These are phyloP conservation scores for Leucoagaricus sp. DNA, from an alignment of 1,284 basidiomycete genomes.

Conservation along the genomic window DNA sequence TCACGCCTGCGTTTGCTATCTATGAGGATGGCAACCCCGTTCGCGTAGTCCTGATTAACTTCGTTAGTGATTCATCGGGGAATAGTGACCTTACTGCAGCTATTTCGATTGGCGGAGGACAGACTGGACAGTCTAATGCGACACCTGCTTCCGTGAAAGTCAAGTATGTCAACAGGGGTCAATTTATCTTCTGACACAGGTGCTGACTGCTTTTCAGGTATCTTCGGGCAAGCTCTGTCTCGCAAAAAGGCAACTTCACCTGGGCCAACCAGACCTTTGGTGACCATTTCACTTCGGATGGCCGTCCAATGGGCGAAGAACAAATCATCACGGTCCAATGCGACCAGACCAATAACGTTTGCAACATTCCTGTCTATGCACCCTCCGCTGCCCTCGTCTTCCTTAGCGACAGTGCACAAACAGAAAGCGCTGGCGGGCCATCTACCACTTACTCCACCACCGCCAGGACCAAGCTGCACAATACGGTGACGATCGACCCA, in stretches of 20 bases:
- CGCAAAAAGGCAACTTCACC: slow-evolving; percentile 63
- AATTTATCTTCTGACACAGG: not conserved
- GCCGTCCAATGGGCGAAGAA: slow-evolving; percentile 54
- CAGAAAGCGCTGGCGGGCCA: slow-evolving; percentile 37
- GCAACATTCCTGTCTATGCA: slow-evolving; percentile 61
- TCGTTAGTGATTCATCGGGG: slow-evolving; percentile 54
- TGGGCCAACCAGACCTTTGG: slow-evolving; percentile 75
- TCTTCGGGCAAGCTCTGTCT: slow-evolving; percentile 48
- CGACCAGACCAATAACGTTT: slow-evolving; percentile 47
- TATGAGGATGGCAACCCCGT: slow-evolving; percentile 63
- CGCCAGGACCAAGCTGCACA: slow-evolving; percentile 44
- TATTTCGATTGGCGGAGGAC: slow-evolving; percentile 50
- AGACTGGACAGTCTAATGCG: slow-evolving; percentile 34
- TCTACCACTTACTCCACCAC: slow-evolving; percentile 59
- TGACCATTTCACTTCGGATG: slow-evolving; percentile 58
- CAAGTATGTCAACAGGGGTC: slow-evolving; percentile 42
- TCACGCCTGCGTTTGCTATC: slow-evolving; percentile 73
- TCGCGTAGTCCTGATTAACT: slow-evolving; percentile 74
- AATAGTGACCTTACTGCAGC: slow-evolving; percentile 50
- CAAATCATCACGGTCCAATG: slow-evolving; percentile 56
- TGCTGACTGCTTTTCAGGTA: slow-evolving; percentile 34
- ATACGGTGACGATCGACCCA: slow-evolving; percentile 49
- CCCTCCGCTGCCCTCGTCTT: slow-evolving; percentile 76
- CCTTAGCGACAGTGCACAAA: slow-evolving; percentile 46
- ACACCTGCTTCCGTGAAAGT: slow-evolving; percentile 52